These are phyloP conservation scores for Schizopora paradoxa DNA, from an alignment of 1,284 basidiomycete species.

Conservation along the genomic window DNA sequence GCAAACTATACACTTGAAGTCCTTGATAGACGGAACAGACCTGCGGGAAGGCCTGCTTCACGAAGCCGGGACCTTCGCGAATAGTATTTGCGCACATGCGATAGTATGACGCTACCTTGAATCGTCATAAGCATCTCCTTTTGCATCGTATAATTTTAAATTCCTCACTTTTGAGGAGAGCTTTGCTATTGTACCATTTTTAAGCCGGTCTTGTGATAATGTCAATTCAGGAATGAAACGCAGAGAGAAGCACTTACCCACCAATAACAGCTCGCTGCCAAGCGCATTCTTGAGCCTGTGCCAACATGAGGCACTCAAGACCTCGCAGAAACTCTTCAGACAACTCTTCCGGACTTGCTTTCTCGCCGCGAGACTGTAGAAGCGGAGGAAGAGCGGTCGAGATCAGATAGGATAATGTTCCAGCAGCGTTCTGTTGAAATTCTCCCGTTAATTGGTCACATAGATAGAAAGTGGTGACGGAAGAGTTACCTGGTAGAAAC, in stretches of 20 bases:
- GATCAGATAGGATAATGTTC: constrained; percentile 63
- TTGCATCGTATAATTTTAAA: neutral
- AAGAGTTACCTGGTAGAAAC: constrained; percentile 61
- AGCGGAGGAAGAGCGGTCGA: constrained; percentile 55
- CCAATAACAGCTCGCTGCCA: constrained; percentile 92
- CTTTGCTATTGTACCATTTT: constrained; percentile 84
- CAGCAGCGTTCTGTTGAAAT: constrained; percentile 63
- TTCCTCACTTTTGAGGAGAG: constrained; percentile 64
- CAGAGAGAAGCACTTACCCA: constrained; percentile 29
- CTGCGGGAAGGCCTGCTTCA: constrained; percentile 46
- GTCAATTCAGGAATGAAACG: constrained; percentile 10
- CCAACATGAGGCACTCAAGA: constrained; percentile 78
- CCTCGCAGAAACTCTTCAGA: constrained; percentile 56
- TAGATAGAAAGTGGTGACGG: constrained; percentile 14
- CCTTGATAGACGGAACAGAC: constrained; percentile 33
- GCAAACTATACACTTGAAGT: neutral
- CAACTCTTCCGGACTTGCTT: constrained; percentile 60
- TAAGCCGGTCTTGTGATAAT: constrained; percentile 55
- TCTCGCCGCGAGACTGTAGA: constrained; percentile 43
- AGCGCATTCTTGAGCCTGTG: constrained; percentile 94
- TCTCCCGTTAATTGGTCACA: neutral
- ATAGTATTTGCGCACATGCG: constrained; percentile 47
- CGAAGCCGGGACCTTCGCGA: constrained; percentile 41
- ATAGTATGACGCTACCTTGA: constrained; percentile 69
- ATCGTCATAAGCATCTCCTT: neutral